A percentile compares a stretch with the other conserved stretches of the same genome.
Evolutionary conservation across 306 rosid genomes (phyloP).

Genomic region (Trifolium fragiferum): DNA sequence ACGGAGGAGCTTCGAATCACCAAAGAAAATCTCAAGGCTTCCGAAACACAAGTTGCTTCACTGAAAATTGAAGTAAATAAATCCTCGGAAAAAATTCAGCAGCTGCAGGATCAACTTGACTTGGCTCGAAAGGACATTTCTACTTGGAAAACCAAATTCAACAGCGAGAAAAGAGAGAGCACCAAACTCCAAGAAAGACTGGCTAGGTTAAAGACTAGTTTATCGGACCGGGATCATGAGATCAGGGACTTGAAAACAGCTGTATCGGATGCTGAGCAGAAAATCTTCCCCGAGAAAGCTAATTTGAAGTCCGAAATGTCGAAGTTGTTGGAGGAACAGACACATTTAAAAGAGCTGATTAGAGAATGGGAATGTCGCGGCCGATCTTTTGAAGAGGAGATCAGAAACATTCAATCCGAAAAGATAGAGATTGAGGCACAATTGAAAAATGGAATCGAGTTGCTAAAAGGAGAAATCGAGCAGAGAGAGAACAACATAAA

Average conservation of each 20-base stretch:
- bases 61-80: slow-evolving; percentile 59
- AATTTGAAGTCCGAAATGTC: slow-evolving; percentile 80
- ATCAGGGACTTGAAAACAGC: slow-evolving; percentile 81
- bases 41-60: slow-evolving; percentile 63
- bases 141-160: slow-evolving; percentile 70
- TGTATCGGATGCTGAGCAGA: slow-evolving; percentile 94
- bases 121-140: slow-evolving; percentile 63
- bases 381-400: slow-evolving; percentile 81
- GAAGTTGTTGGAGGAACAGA: slow-evolving; percentile 53
- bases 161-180: slow-evolving; percentile 76
- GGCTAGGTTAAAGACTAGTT: slow-evolving; percentile 67
- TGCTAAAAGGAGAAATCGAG: slow-evolving; percentile 54
- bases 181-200: slow-evolving; percentile 78
- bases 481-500: slow-evolving; percentile 51
- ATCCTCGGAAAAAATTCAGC: slow-evolving; percentile 59
- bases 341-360: slow-evolving; percentile 57
- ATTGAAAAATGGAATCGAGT: slow-evolving; percentile 55
- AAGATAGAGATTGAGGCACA: slow-evolving; percentile 58
- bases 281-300: slow-evolving; percentile 93
- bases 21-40: slow-evolving; percentile 59
- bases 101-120: slow-evolving; percentile 71
- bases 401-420: slow-evolving; percentile 69
- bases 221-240: slow-evolving; percentile 80
- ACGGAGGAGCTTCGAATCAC: slow-evolving; percentile 63
- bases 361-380: slow-evolving; percentile 72